A percentile compares a stretch with the other conserved stretches of the same genome.
These are phyloP conservation scores for Suhomyces chickasaworum DNA, from an alignment of 1,139 yeast genomes.

Conservation along the genomic window DNA sequence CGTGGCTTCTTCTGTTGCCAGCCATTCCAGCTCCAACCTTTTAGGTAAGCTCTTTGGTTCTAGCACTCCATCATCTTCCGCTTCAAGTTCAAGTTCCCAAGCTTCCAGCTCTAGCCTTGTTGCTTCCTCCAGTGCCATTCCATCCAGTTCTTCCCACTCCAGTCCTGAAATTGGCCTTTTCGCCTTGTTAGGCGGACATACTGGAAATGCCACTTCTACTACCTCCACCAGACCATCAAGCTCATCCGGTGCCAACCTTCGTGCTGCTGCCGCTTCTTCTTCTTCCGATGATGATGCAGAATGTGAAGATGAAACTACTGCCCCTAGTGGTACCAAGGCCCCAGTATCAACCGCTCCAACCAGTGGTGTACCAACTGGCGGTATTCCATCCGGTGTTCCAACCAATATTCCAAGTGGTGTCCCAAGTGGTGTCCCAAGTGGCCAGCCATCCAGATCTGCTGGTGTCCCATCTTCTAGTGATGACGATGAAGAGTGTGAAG, in stretches of 20 bases:
- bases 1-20: conserved; percentile 1
- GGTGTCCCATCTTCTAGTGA: conserved; percentile 1
- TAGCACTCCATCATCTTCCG: not conserved
- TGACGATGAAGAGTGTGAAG: conserved; percentile 17
- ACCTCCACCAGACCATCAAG: conserved; percentile 4
- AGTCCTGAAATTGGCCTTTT: conserved; percentile 1
- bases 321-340: not conserved
- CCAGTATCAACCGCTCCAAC: conserved; percentile 2
- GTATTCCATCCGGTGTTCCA: conserved; percentile 2
- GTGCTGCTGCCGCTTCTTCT: conserved; percentile 5
- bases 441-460: not conserved
- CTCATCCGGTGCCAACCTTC: conserved; percentile 3
- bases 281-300: conserved; percentile 17
- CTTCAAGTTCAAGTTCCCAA: not conserved
- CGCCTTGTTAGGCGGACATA: not conserved
- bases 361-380: conserved; percentile 1
- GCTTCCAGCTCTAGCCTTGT: not conserved
- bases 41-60: not conserved
- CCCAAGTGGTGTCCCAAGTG: not conserved
- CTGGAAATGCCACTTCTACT: not conserved
- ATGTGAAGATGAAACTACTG: conserved; percentile 6
- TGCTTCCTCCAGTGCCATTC: not conserved
- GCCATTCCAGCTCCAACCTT: not conserved
- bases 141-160: not conserved
- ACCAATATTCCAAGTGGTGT: not conserved